phyloP scores from a whole-genome alignment of 305 asterid genomes.

The Withania somnifera region DNA sequence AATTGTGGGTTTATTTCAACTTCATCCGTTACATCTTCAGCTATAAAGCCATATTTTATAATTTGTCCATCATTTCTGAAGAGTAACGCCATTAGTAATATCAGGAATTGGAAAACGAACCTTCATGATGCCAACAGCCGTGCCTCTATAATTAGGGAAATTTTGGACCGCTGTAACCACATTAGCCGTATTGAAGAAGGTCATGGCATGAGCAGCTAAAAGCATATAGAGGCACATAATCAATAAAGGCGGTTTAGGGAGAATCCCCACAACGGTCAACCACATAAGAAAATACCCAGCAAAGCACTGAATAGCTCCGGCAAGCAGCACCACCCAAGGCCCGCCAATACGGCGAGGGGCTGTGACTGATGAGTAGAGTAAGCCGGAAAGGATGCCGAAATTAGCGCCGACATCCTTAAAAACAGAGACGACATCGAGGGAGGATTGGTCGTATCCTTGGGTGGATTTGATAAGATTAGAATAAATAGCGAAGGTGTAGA shows the following conservation, averaged over 20 bases:
- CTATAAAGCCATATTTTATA: not conserved
- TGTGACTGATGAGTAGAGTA: conserved; percentile 35
- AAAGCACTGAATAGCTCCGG: conserved; percentile 64
- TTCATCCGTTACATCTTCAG: not conserved
- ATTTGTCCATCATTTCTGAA: not conserved
- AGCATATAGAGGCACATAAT: conserved; percentile 61
- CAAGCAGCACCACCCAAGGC: conserved; percentile 58
- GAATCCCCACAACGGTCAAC: conserved; percentile 49
- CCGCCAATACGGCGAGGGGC: conserved; percentile 15
- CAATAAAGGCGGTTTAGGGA: conserved; percentile 35
- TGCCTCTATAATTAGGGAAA: conserved; percentile 62
- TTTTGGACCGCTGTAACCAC: conserved; percentile 82
- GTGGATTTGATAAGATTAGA: conserved; percentile 33
- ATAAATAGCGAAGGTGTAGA: conserved; percentile 64
- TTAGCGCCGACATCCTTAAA: conserved; percentile 57
- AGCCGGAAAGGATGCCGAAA: conserved; percentile 43
- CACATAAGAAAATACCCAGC: conserved; percentile 76
- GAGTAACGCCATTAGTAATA: not conserved
- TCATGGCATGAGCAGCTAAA: conserved; percentile 64
- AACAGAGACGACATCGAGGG: conserved; percentile 41
- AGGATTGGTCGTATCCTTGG: conserved; percentile 24
- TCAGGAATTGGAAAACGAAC: conserved; percentile 16
- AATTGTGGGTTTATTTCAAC: not conserved
- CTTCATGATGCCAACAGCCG: conserved; percentile 89
- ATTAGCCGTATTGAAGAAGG: conserved; percentile 73